phyloP scores from a whole-genome alignment of 2,329 filamentous ascomycete genomes.

The Alternaria sp. region DNA sequence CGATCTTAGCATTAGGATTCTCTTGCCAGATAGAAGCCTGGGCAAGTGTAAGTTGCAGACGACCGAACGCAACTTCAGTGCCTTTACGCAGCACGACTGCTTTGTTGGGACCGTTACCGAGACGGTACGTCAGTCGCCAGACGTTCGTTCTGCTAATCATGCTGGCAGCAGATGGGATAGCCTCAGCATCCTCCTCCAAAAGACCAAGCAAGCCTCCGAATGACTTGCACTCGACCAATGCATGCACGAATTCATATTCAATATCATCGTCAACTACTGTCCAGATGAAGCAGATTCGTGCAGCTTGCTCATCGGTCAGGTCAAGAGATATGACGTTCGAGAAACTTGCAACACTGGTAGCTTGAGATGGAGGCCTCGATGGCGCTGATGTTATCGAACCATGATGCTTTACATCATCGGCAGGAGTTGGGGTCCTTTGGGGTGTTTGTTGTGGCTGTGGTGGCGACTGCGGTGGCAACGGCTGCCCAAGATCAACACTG shows the following conservation, averaged over 20 bases:
- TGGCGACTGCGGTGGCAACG: not conserved
- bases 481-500: not conserved
- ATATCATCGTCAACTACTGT: constrained; percentile 10
- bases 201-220: constrained; percentile 13
- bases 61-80: constrained; percentile 19
- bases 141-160: constrained; percentile 11
- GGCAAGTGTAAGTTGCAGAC: constrained; percentile 13
- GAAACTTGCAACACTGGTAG: not conserved
- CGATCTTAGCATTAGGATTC: constrained; percentile 1
- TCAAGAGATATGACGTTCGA: not conserved
- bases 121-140: constrained; percentile 22
- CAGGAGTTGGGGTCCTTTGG: not conserved
- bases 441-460: not conserved
- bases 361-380: not conserved
- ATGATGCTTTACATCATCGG: not conserved
- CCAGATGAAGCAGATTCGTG: constrained; percentile 17
- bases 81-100: constrained; percentile 12
- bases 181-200: constrained; percentile 8
- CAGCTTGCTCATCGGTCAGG: constrained; percentile 19
- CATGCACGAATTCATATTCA: constrained; percentile 14
- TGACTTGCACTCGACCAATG: constrained; percentile 15
- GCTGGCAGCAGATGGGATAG: constrained; percentile 4
- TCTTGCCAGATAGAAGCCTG: constrained; percentile 6
- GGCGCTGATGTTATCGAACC: not conserved
- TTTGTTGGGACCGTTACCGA: constrained; percentile 11